phyloP scores from a whole-genome alignment of 2,329 filamentous ascomycete species.

The Blastomyces parvus region DNA sequence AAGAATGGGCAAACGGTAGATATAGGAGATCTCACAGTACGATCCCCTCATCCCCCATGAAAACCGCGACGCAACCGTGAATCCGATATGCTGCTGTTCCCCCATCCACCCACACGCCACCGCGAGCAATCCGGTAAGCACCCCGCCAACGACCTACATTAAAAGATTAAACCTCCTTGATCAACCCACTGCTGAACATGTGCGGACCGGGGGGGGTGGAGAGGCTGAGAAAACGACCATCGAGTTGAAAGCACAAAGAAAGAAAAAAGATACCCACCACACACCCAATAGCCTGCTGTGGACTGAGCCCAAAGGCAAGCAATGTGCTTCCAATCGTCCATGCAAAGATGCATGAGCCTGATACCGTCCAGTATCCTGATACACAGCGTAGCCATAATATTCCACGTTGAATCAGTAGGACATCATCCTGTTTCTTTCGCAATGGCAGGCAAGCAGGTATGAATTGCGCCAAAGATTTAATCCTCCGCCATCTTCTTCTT shows the following conservation, averaged over 20 bases:
- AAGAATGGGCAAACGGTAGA: neutral
- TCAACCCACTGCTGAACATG: neutral
- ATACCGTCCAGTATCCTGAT: conserved; percentile 25
- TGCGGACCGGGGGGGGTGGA: no score
- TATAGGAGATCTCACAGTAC: conserved; percentile 14
- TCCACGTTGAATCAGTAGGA: neutral
- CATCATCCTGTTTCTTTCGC: neutral
- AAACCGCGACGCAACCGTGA: conserved; percentile 21
- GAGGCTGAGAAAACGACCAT: neutral
- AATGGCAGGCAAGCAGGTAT: neutral
- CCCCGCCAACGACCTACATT: conserved; percentile 13
- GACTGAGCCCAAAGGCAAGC: conserved; percentile 21
- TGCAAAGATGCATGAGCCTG: conserved; percentile 22
- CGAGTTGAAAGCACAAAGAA: no score
- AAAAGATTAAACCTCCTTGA: neutral
- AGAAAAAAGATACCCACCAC: conserved; percentile 14
- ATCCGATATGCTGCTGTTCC: conserved; percentile 22
- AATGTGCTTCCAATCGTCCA: conserved; percentile 24
- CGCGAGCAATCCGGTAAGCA: conserved; percentile 19
- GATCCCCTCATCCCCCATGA: conserved; percentile 22
- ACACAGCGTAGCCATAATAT: conserved; percentile 5
- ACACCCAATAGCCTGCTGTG: conserved; percentile 20
- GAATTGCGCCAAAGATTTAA: no score
- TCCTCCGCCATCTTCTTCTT: neutral
- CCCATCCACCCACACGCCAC: conserved; percentile 23